Base-by-base conservation (phyloP, 345 rosid species). In the Abelmoschus esculentus region DNA sequence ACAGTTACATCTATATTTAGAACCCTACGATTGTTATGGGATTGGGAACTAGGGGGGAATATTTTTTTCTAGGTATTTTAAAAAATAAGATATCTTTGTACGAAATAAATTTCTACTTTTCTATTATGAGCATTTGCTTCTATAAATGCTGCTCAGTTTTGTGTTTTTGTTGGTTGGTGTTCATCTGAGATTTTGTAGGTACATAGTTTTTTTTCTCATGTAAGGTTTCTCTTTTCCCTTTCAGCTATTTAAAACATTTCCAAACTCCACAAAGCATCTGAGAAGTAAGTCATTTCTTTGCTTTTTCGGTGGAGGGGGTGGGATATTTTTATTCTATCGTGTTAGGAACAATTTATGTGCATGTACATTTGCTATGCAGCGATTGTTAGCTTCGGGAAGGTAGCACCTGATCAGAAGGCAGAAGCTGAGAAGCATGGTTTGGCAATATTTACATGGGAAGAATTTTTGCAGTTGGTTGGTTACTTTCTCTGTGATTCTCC, bases 341-440 rank as follows among this genome's bases (percentile, higher is more conserved):
- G 32, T 17, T 29, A 49, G 58, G 58, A 60, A 49, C 75, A 38
- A 77, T 71, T 28, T 17, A 55, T 64, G 22, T 67, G 50, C 13
- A 3, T 71, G 64, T 0, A 62, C 15, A 31, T 60, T 75, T 55
- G 29, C 61, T 57, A 4, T 80, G 86, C 79, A 96, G 99, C 92
- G 80, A 83, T 96, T 76, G 93, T 96, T 79, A 96, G 99, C 82
- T 92, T 96, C 76, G 96, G 98, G 63, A 87, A 83, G 83, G 80
- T 90, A 73, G 76, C 89, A 69, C 71, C 75, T 56, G 85, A 80
- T 61, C 88, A 96, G 76, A 86, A 74, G 78, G 88, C 76, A 73
- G 90, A 84, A 73, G 85, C 84, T 77, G 84, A 82, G 76, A 86
- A 79, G 76, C 77, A 70, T 73, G 93, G 89, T 44, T 69, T 90